phyloP scores from a whole-genome alignment of 1,284 basidiomycete species.

The Chondrostereum purpureum region DNA sequence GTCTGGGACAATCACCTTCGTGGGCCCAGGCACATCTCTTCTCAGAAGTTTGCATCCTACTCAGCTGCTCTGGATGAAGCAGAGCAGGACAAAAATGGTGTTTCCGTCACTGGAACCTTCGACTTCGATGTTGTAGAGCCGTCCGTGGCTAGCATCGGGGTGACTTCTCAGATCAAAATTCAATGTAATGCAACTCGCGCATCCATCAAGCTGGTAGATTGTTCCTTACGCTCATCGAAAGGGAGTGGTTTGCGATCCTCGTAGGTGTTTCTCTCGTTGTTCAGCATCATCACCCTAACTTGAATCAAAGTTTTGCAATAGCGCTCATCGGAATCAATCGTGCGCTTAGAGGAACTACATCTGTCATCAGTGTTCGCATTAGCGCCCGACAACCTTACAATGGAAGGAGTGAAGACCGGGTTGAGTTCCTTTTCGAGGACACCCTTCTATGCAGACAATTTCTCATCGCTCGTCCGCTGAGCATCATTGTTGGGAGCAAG shows the following conservation, averaged over 20 bases:
- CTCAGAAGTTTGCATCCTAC: slow-evolving; percentile 29
- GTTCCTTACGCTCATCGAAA: slow-evolving; percentile 29
- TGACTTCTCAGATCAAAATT: slow-evolving; percentile 17
- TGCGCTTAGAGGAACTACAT: slow-evolving; percentile 20
- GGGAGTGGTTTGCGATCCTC: slow-evolving; percentile 20
- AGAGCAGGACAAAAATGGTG: slow-evolving; percentile 26
- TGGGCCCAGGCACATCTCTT: slow-evolving; percentile 25
- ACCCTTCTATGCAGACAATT: slow-evolving; percentile 16
- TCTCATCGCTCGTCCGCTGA: slow-evolving; percentile 19
- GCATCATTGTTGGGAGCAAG: slow-evolving; percentile 18
- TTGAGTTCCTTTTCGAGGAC: slow-evolving; percentile 17
- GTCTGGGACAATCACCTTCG: slow-evolving; percentile 27
- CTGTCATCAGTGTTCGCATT: slow-evolving; percentile 26
- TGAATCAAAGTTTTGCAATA: slow-evolving; percentile 26
- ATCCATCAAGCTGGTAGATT: slow-evolving; percentile 23
- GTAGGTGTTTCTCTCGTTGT: slow-evolving; percentile 20
- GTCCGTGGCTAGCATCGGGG: slow-evolving; percentile 20
- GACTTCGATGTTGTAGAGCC: slow-evolving; percentile 30
- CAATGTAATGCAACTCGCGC: slow-evolving; percentile 25
- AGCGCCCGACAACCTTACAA: slow-evolving; percentile 28
- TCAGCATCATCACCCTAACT: neutral
- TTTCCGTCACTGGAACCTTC: slow-evolving; percentile 22
- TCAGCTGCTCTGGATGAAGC: slow-evolving; percentile 22
- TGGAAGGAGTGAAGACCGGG: slow-evolving; percentile 15
- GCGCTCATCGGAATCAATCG: slow-evolving; percentile 12